These are phyloP conservation scores for Rhododendron ovatum DNA, from an alignment of 148 eudicot genomes.

Conservation along the genomic window DNA sequence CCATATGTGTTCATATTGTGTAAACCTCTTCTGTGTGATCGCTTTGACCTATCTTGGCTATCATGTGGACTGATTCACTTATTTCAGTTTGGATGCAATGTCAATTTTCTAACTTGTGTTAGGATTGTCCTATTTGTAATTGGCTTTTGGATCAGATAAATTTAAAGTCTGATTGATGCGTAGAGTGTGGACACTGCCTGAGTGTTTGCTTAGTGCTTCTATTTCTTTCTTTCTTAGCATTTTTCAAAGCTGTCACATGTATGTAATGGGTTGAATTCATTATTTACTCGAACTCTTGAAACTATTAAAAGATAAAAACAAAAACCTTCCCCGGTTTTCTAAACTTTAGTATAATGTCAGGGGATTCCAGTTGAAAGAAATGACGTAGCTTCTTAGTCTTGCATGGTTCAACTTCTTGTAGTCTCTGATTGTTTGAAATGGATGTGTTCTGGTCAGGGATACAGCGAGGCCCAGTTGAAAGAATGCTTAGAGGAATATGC, in stretches of 20 bases:
- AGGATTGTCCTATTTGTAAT: background rate
- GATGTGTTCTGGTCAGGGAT: constrained; percentile 56
- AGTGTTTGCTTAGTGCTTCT: background rate
- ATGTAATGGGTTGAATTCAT: background rate
- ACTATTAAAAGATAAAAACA: background rate
- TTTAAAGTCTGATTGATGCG: background rate
- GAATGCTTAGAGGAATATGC: constrained; percentile 97
- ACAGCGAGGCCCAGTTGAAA: constrained; percentile 92
- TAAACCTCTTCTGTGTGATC: background rate
- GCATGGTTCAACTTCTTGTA: background rate
- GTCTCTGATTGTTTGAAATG: constrained; percentile 6
- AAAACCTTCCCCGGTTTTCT: background rate
- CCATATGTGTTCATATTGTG: background rate
- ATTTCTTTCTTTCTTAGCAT: background rate
- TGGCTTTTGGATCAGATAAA: background rate
- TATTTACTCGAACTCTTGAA: background rate
- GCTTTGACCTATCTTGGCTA: background rate
- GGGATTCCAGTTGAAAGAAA: background rate
- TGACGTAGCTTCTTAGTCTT: background rate
- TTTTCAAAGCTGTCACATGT: background rate
- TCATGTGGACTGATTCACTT: background rate
- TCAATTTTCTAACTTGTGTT: background rate
- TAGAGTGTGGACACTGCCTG: background rate
- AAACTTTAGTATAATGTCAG: background rate
- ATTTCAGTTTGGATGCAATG: background rate